Base-by-base conservation (phyloP, 2,329 filamentous ascomycete species). In the Periconia macrospinosa region DNA sequence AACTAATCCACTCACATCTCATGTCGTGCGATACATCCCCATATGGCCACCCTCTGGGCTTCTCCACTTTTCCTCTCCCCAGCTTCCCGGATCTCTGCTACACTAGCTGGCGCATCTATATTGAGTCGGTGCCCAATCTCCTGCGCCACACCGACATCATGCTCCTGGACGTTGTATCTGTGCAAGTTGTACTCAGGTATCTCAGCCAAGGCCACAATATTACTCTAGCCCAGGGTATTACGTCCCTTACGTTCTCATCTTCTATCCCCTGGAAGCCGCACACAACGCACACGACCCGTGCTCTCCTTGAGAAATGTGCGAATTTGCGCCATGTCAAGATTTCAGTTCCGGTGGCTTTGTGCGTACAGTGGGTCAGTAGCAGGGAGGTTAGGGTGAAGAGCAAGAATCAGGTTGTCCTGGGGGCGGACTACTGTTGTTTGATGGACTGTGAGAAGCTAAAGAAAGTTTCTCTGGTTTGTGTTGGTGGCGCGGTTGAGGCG, bases 361-460 rank as follows among this genome's bases (percentile, higher is more conserved):
- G 43, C 30, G 37, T 49, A 23, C 15, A 37, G 6, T 41, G 35
- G 41, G 14, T 13, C 11, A 23, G 19, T 35, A n/a, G 47, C 11
- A 37, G 11, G 10, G n/a, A 20, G 9, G 33, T 33, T 7, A 17
- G 18, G 17, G 15, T 54, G 6, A 30, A 41, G 15, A 14, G 30
- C 27, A 51, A 35, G 45, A 55, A 55, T 15, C 18, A 55, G 18
- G 37, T 51, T 13, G 37, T 49, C 17, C 45, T 48, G 3, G n/a
- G 42, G 13, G 41, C 50, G 27, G 48, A 51, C 45, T 17, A 51
- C 8, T 51, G 45, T n/a, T 51, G 52, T 45, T 17, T 55, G 17
- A 10, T 51, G 11, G 45, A 51, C 15, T 51, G 41, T 18, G 30
- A 45, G 41, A 20, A 30, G 40, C 27, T 55, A 17, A 45, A 55